Conservation (phyloP, 768 basidiomycete genomes). For the Boletus sp. region DNA sequence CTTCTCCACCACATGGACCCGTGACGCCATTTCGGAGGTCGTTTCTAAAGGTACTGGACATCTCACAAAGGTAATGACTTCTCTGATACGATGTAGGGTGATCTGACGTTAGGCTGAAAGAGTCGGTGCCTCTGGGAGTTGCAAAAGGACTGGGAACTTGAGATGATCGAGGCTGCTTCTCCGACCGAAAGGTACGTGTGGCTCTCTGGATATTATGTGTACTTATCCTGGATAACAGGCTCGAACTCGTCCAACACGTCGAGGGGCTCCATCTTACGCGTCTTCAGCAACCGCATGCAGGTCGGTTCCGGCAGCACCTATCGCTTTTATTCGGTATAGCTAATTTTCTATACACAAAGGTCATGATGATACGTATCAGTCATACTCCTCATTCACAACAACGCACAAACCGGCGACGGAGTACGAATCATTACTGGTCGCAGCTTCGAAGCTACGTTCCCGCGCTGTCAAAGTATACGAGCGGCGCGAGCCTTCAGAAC, state of each 20-base stretch:
- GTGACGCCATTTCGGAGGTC: constrained; percentile 49
- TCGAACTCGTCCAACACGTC: constrained; percentile 44
- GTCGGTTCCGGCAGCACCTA: constrained; percentile 35
- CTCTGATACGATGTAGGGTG: constrained; percentile 5
- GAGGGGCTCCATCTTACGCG: constrained; percentile 61
- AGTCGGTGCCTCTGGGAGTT: constrained; percentile 69
- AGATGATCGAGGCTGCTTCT: constrained; percentile 50
- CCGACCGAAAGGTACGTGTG: constrained; percentile 43
- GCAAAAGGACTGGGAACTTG: constrained; percentile 72
- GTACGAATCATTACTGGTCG: constrained; percentile 74
- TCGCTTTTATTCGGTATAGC: neutral
- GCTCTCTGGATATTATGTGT: neutral
- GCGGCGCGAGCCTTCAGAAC: constrained; percentile 62
- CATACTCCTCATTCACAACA: constrained; percentile 88
- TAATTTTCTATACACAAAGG: constrained; percentile 40
- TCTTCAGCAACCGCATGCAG: constrained; percentile 72
- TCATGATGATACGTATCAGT: constrained; percentile 75
- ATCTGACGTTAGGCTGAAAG: constrained; percentile 37
- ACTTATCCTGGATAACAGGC: constrained; percentile 30
- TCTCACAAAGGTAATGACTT: constrained; percentile 52
- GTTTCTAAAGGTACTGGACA: constrained; percentile 58
- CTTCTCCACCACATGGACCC: constrained; percentile 63
- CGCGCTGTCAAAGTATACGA: constrained; percentile 58
- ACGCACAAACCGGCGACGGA: constrained; percentile 65
- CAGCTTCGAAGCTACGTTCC: constrained; percentile 70